These are phyloP conservation scores for Thecaphora frezii DNA, from an alignment of 1,284 basidiomycete species.

Conservation along the genomic window DNA sequence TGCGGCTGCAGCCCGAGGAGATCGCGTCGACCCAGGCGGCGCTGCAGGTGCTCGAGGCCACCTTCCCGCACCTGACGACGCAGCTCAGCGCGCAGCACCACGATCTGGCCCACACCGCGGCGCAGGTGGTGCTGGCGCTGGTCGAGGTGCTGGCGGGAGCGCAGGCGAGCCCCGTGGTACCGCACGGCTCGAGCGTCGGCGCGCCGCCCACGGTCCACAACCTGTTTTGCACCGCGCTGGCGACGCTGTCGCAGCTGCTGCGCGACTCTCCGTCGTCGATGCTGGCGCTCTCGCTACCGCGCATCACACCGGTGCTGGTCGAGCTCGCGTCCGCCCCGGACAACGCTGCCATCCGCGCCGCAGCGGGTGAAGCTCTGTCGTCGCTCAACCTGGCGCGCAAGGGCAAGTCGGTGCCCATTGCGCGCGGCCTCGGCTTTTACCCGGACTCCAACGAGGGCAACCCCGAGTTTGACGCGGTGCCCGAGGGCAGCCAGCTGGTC, in stretches of 20 bases:
- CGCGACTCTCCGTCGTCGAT: slow-evolving; percentile 17
- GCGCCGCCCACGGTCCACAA: slow-evolving; percentile 3
- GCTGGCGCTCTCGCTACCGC: slow-evolving; percentile 18
- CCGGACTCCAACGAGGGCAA: slow-evolving; percentile 8
- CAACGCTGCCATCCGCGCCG: slow-evolving; percentile 2
- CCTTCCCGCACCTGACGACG: slow-evolving; percentile 26
- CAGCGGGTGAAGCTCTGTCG: slow-evolving; percentile 12
- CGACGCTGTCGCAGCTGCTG: slow-evolving; percentile 14
- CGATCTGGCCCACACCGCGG: slow-evolving; percentile 25
- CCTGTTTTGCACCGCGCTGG: slow-evolving; percentile 10
- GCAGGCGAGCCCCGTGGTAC: slow-evolving; percentile 3
- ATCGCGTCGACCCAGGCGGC: slow-evolving; percentile 18
- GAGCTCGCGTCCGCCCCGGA: slow-evolving; percentile 16
- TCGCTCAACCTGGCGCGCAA: slow-evolving; percentile 15
- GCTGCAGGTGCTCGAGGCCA: slow-evolving; percentile 16
- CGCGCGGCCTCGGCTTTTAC: slow-evolving; percentile 25
- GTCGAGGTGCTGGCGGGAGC: slow-evolving; percentile 36
- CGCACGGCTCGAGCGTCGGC: neutral
- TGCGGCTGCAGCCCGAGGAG: slow-evolving; percentile 12
- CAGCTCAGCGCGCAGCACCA: slow-evolving; percentile 20
- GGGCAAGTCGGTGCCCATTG: slow-evolving; percentile 28
- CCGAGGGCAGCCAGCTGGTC: slow-evolving; percentile 22
- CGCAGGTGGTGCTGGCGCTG: slow-evolving; percentile 21
- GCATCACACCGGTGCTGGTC: slow-evolving; percentile 13
- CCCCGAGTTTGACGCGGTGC: slow-evolving; percentile 18